Base-by-base conservation (phyloP, 352 stramenopile species). In the Paralagenidium karlingii region DNA sequence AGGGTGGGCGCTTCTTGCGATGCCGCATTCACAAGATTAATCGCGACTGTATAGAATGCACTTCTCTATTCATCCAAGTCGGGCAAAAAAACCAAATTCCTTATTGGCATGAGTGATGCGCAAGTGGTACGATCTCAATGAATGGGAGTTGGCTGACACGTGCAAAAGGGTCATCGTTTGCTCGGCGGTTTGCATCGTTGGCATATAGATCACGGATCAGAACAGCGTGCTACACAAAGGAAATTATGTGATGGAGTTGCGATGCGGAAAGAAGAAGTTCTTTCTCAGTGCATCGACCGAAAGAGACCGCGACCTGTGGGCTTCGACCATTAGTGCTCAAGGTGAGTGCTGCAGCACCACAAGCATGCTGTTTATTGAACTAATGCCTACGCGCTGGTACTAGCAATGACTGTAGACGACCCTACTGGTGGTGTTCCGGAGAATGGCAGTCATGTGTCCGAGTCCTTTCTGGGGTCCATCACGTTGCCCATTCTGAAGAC, bases 61-160 rank as follows among this genome's bases (percentile, higher is more conserved):
- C 49, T 91, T 8, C 55, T 77, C 34, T 91, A 91, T 49, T 63
- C 71, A 9, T 85, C 80, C 15, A 86, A 88, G 44, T 88, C 75
- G 27, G 78, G 78, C n/a, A 80, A 77, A 42, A 85, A 81, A 34
- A 53, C 60, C 24, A 60, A 76, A n/a, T 29, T 67, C 8, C 57
- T 63, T 37, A 44, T 70, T 12, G 38, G 46, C 3, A 24, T 88
- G 21, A 49, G 68, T 33, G 58, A 67, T 34, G 45, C 82, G 24
- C 65, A 82, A 45, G 68, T 86, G 49, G 77, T 90, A 49, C 34
- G 73, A 53, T 9, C 16, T 33, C 11, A n/a, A 3, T 29, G 10
- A 10, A 18, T 42, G 7, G 5, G 13, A 20, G 28, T 16, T 50
- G 4, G 24, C 22, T 4, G 21, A 36, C 24, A 8, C 32, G 6